Evolutionary conservation across 768 basidiomycete genomes (phyloP).

Genomic region (Psilocybe subaeruginosa): DNA sequence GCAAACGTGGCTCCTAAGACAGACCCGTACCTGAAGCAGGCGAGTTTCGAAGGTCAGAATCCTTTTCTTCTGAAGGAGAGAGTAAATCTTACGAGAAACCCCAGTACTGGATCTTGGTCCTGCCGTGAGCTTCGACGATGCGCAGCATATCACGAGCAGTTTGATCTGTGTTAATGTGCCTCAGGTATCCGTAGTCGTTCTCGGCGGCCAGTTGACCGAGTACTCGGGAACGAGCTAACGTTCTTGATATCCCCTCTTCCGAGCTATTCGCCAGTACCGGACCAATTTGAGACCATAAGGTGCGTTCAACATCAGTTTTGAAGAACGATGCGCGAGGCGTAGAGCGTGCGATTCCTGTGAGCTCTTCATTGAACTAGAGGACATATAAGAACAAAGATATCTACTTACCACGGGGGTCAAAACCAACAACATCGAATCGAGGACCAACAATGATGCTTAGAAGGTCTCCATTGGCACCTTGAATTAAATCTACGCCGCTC

Average conservation of each 20-base stretch:
- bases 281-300: slow-evolving; percentile 10
- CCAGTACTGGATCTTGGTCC: slow-evolving; percentile 37
- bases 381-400: neutral
- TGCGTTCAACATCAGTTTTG: slow-evolving; percentile 34
- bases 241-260: slow-evolving; percentile 26
- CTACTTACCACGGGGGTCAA: slow-evolving; percentile 48
- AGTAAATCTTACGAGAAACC: slow-evolving; percentile 27
- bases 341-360: slow-evolving; percentile 39
- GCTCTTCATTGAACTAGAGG: neutral
- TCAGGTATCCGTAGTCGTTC: slow-evolving; percentile 28
- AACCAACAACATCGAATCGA: slow-evolving; percentile 49
- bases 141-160: slow-evolving; percentile 40
- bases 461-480: slow-evolving; percentile 19
- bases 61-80: neutral
- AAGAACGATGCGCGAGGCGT: slow-evolving; percentile 38
- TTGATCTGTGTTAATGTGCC: slow-evolving; percentile 37
- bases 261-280: slow-evolving; percentile 27
- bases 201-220: slow-evolving; percentile 34
- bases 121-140: slow-evolving; percentile 34
- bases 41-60: neutral
- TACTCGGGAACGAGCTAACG: slow-evolving; percentile 33
- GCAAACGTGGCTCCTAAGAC: slow-evolving; percentile 35
- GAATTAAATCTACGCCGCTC: slow-evolving; percentile 38
- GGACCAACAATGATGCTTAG: slow-evolving; percentile 40
- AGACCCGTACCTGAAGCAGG: slow-evolving; percentile 26